phyloP scores from a whole-genome alignment of 2,329 filamentous ascomycete species.

The Fonsecaea multimorphosa region DNA sequence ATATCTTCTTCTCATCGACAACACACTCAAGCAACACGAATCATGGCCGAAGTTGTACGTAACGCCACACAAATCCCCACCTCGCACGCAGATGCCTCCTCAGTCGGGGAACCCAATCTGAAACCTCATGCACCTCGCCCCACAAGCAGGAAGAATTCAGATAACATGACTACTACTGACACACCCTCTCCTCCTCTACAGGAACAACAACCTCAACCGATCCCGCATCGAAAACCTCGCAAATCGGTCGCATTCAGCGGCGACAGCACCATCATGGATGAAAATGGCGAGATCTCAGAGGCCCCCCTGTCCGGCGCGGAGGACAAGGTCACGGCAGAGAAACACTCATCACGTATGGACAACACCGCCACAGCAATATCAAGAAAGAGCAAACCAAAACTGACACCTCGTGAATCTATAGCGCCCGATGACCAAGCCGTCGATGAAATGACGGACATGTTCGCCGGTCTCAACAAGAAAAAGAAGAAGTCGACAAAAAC shows the following conservation, averaged over 20 bases:
- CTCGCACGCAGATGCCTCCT: constrained; percentile 21
- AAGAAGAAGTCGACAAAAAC: constrained; percentile 65
- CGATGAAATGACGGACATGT: constrained; percentile 70
- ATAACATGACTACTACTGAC: constrained; percentile 20
- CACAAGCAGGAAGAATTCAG: constrained; percentile 27
- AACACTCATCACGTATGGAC: constrained; percentile 60
- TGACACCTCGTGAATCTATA: constrained; percentile 38
- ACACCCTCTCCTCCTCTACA: constrained; percentile 26
- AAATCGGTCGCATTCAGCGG: constrained; percentile 95
- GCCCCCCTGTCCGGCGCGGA: constrained; percentile 66
- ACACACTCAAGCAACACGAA: constrained; percentile 17
- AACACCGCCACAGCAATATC: constrained; percentile 24
- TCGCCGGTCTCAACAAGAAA: constrained; percentile 75
- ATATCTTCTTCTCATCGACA: neutral
- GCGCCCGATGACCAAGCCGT: constrained; percentile 60
- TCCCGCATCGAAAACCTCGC: constrained; percentile 71
- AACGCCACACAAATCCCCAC: constrained; percentile 36
- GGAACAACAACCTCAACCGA: constrained; percentile 33
- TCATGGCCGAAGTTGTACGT: constrained; percentile 41
- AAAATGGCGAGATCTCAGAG: constrained; percentile 83
- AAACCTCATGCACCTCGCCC: constrained; percentile 35
- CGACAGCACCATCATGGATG: constrained; percentile 84
- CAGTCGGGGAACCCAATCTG: constrained; percentile 26
- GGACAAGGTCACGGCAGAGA: constrained; percentile 79
- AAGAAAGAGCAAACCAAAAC: constrained; percentile 35